Percentiles rank a stretch among this genome's conserved stretches.
These are phyloP conservation scores for Fusarium ramigenum DNA, from an alignment of 2,329 filamentous ascomycete genomes.

Conservation along the genomic window DNA sequence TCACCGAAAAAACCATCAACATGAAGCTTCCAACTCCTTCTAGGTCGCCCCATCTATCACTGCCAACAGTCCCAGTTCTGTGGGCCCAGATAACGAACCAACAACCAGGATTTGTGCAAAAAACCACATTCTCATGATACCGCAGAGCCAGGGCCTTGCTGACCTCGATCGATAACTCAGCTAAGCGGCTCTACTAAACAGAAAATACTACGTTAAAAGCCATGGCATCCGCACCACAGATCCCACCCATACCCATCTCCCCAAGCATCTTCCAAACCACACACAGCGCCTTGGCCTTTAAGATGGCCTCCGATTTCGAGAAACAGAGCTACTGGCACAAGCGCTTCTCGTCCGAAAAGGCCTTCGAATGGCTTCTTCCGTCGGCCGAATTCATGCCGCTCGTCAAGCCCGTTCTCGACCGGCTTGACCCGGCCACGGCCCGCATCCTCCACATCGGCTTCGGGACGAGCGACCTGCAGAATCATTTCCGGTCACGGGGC, in stretches of 20 bases:
- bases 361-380: constrained; percentile 59
- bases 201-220: constrained; percentile 6
- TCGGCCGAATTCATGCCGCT: constrained; percentile 54
- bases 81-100: constrained; percentile 23
- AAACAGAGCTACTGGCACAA: constrained; percentile 61
- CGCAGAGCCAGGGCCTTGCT: neutral
- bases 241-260: constrained; percentile 32
- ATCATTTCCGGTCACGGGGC: constrained; percentile 54
- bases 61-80: constrained; percentile 28
- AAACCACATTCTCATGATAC: constrained; percentile 31
- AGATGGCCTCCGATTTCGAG: constrained; percentile 54
- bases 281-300: constrained; percentile 11
- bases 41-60: constrained; percentile 10
- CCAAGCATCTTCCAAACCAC: constrained; percentile 20
- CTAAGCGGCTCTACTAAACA: constrained; percentile 16
- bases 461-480: constrained; percentile 61
- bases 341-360: constrained; percentile 55
- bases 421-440: constrained; percentile 38
- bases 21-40: constrained; percentile 15
- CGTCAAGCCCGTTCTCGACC: constrained; percentile 50
- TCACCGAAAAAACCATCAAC: neutral
- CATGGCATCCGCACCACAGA: constrained; percentile 31
- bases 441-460: constrained; percentile 58
- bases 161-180: neutral
- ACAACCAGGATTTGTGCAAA: constrained; percentile 19